Conservation (phyloP, 164 flowering plant genomes). For the Vitis cinerea region DNA sequence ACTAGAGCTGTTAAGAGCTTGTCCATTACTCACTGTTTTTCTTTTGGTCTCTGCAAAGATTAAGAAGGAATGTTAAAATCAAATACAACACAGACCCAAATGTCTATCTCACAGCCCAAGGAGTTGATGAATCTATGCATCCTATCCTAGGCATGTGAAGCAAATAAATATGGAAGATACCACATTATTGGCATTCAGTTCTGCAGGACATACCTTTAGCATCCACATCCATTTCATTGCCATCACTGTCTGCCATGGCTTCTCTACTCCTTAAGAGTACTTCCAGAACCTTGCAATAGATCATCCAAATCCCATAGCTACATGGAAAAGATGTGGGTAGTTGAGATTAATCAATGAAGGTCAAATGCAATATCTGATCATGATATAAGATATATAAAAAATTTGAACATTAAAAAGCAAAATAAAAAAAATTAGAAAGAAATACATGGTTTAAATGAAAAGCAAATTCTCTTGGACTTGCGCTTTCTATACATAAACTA, state of each 20-base stretch:
- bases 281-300: conserved; percentile 38
- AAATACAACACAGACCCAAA: neutral
- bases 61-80: neutral
- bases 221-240: conserved; percentile 67
- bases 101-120: neutral
- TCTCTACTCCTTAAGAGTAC: conserved; percentile 17
- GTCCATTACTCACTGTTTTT: conserved; percentile 27
- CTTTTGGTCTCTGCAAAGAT: conserved; percentile 40
- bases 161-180: conserved; percentile 20
- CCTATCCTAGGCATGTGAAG: conserved; percentile 34
- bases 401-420: no score
- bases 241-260: conserved; percentile 37
- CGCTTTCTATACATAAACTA: no score
- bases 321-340: conserved; percentile 6
- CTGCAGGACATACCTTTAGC: no score
- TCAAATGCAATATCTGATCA: neutral
- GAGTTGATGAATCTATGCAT: neutral
- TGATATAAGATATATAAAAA: neutral
- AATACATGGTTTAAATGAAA: no score
- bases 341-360: neutral
- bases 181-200: conserved; percentile 13
- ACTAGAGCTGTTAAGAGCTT: conserved; percentile 20
- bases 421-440: no score
- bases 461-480: no score
- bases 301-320: conserved; percentile 76